These are phyloP conservation scores for Quercus engelmannii DNA, from an alignment of 306 rosid species.

Conservation along the genomic window DNA sequence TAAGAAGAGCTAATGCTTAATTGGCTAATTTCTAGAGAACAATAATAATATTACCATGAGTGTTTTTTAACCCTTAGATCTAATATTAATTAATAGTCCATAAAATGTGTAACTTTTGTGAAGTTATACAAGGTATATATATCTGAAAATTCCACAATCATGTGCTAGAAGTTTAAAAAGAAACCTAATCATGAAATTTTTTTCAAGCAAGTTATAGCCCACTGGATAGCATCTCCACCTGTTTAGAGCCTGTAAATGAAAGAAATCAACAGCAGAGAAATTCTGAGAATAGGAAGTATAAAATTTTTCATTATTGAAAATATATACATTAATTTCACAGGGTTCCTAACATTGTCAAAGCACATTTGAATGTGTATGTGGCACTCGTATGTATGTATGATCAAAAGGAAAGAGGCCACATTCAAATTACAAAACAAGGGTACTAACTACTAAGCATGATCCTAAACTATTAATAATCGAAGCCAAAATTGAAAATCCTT, in stretches of 20 bases:
- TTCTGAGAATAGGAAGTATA: background rate
- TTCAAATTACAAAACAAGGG: background rate
- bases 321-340: background rate
- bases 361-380: background rate
- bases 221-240: slow-evolving; percentile 93
- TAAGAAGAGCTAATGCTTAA: no score
- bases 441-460: no score
- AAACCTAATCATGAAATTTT: no score
- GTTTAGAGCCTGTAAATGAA: slow-evolving; percentile 63
- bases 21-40: no score
- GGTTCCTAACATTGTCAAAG: background rate
- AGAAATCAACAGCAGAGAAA: background rate
- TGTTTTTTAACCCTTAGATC: no score
- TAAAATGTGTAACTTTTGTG: no score
- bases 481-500: no score
- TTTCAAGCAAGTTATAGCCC: no score
- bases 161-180: background rate
- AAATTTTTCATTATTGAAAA: background rate
- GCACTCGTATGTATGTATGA: background rate
- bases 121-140: no score
- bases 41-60: no score
- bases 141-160: background rate
- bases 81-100: no score
- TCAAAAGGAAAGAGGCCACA: background rate
- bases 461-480: no score